These are phyloP conservation scores for Fusarium denticulatum DNA, from an alignment of 2,329 filamentous ascomycete genomes.

Conservation along the genomic window DNA sequence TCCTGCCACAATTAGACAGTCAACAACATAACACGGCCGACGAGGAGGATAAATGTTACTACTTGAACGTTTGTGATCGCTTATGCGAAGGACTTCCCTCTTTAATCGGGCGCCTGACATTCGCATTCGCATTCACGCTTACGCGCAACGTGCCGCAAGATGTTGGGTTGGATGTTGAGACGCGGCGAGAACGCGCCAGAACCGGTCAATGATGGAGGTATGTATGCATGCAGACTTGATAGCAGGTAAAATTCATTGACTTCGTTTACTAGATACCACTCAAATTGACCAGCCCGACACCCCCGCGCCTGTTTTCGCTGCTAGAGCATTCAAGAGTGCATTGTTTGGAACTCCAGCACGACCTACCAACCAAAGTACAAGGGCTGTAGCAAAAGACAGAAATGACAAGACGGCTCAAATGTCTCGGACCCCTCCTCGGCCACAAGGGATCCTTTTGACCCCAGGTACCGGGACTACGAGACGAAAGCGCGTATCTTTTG, in stretches of 20 bases:
- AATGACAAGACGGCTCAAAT: conserved; percentile 40
- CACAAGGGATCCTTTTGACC: conserved; percentile 69
- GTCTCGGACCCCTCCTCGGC: conserved; percentile 60
- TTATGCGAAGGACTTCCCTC: conserved; percentile 9
- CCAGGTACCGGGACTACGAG: conserved; percentile 69
- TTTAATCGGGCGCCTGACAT: neutral
- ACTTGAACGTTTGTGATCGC: conserved; percentile 18
- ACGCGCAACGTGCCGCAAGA: conserved; percentile 42
- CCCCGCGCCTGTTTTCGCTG: conserved; percentile 73
- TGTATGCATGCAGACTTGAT: conserved; percentile 4
- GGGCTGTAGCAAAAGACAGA: conserved; percentile 36
- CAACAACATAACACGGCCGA: conserved; percentile 5
- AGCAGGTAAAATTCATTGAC: neutral
- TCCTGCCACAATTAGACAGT: conserved; percentile 17
- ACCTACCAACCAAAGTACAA: conserved; percentile 46
- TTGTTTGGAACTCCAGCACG: conserved; percentile 68
- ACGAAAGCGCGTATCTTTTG: conserved; percentile 73
- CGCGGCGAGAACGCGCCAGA: conserved; percentile 54
- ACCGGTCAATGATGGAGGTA: conserved; percentile 45
- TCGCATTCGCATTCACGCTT: neutral
- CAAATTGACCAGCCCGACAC: conserved; percentile 70
- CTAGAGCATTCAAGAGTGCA: conserved; percentile 70
- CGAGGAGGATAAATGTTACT: conserved; percentile 23
- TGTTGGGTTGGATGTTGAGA: conserved; percentile 70
- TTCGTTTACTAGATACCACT: conserved; percentile 49